A percentile compares a stretch with the other conserved stretches of the same genome.
These are phyloP conservation scores for Artomyces pyxidatus DNA, from an alignment of 768 basidiomycete species.

Conservation along the genomic window DNA sequence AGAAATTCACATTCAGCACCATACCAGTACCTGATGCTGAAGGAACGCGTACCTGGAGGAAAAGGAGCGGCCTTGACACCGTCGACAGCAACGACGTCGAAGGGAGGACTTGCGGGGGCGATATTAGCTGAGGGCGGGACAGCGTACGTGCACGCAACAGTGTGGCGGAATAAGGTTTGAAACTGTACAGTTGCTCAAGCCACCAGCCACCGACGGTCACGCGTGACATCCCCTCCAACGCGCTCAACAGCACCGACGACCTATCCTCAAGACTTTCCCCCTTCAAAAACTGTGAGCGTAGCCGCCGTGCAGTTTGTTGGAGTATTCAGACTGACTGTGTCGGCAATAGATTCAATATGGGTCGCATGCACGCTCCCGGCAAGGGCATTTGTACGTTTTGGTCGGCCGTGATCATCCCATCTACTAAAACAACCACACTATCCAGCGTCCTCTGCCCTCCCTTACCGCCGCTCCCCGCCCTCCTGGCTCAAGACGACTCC, in stretches of 20 bases:
- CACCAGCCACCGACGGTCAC: slow-evolving; percentile 32
- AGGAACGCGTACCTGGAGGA: slow-evolving; percentile 22
- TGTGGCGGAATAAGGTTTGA: slow-evolving; percentile 43
- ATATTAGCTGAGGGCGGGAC: slow-evolving; percentile 8
- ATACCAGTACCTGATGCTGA: background rate
- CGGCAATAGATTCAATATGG: slow-evolving; percentile 46
- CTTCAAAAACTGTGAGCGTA: slow-evolving; percentile 29
- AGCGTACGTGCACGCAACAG: slow-evolving; percentile 19
- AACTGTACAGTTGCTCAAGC: slow-evolving; percentile 50
- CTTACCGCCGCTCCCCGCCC: slow-evolving; percentile 92
- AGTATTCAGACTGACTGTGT: slow-evolving; percentile 8
- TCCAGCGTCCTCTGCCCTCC: slow-evolving; percentile 88
- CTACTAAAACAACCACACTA: no score
- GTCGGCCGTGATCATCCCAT: no score
- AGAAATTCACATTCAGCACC: background rate
- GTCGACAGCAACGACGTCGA: slow-evolving; percentile 35
- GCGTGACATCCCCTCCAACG: slow-evolving; percentile 22
- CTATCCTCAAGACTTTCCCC: slow-evolving; percentile 36
- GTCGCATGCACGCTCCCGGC: slow-evolving; percentile 99
- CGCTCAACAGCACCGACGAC: slow-evolving; percentile 26
- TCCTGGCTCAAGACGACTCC: slow-evolving; percentile 95
- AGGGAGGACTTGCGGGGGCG: slow-evolving; percentile 21
- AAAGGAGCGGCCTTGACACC: slow-evolving; percentile 30
- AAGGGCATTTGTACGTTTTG: slow-evolving; percentile 96
- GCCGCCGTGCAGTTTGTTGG: background rate